Base-by-base conservation (phyloP, 2,329 filamentous ascomycete species). In the Biscogniauxia mediterranea region DNA sequence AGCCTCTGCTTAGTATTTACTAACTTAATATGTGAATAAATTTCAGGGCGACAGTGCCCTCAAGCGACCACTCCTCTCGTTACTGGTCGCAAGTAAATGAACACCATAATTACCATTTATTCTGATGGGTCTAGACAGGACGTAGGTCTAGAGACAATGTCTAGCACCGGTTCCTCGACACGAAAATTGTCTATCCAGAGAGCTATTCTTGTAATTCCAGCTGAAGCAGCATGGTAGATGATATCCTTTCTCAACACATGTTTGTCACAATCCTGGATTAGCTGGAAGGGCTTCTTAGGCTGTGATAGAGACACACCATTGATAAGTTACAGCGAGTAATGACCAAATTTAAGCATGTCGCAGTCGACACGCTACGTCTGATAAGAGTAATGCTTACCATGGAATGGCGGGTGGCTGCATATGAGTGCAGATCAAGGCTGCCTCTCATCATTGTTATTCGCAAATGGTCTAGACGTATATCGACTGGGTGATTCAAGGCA, bases 331-430 rank as follows among this genome's bases (percentile, higher is more conserved):
- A 58, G 51, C 60, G 54, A 52, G 19, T 46, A 15, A 50, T 17
- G 61, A 59, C n/a, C 56, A 52, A 61, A 54, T 57, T 32, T 49
- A 15, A 56, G 19, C 38, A 52, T 55, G 55, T 50, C 61, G 59
- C 58, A 63, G 55, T 49, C 57, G 54, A 60, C 62, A 38, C 38
- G 42, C 21, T 46, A 38, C 38, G 38, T 42, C 59, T 61, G 61
- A 64, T 63, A 59, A 65, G 42, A 62, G 60, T 59, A 60, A 63
- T 60, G 64, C 50, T 21, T 46, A 65, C 52, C 54, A 42, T 65
- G 65, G 62, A 65, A 67, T 63, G 61, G 60, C 63, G 66, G 66
- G 64, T 63, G 52, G 62, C 57, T 66, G 64, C 66, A 68, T 66
- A 52, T 26, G 32, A 62, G 52, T 57, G 59, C 61, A 65, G 62